Evolutionary conservation across 179 eudicot genomes (phyloP).

Genomic region (Pouteria campechiana): DNA sequence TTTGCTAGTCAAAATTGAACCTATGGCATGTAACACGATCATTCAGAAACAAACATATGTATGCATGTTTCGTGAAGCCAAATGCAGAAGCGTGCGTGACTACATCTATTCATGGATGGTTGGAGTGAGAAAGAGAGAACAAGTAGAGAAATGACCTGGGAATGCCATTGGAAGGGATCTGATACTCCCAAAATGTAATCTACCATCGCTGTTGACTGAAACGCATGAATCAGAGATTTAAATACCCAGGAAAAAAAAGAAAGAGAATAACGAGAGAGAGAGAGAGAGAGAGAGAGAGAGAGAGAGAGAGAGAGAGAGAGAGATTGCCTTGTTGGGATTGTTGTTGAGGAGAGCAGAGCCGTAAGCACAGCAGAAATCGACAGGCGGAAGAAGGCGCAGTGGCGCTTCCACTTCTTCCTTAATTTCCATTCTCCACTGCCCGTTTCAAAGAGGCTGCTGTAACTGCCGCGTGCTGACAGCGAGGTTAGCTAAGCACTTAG

Average conservation of each 20-base stretch:
- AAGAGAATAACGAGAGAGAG: neutral
- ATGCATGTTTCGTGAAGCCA: too few relatives aligned
- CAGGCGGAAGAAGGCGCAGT: constrained; percentile 69
- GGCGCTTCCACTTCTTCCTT: constrained; percentile 34
- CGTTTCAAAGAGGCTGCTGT: too few relatives aligned
- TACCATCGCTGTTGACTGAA: constrained; percentile 45
- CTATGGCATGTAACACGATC: too few relatives aligned
- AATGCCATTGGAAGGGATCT: constrained; percentile 87
- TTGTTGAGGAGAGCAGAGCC: constrained; percentile 91
- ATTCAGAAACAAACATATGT: too few relatives aligned
- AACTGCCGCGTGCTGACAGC: too few relatives aligned
- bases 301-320: constrained; percentile 3
- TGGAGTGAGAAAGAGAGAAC: too few relatives aligned
- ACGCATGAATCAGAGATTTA: neutral
- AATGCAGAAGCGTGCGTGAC: too few relatives aligned
- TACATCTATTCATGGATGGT: too few relatives aligned
- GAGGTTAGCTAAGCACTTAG: too few relatives aligned
- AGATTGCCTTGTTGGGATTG: constrained; percentile 49
- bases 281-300: neutral
- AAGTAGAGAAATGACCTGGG: constrained; percentile 35
- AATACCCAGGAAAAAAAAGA: neutral
- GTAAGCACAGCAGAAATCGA: constrained; percentile 80
- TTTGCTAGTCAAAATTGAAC: too few relatives aligned
- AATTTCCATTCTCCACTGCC: constrained; percentile 27
- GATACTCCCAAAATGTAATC: constrained; percentile 83